Conservation (phyloP, 2,329 filamentous ascomycete species). For the Epichloe bromicola region DNA sequence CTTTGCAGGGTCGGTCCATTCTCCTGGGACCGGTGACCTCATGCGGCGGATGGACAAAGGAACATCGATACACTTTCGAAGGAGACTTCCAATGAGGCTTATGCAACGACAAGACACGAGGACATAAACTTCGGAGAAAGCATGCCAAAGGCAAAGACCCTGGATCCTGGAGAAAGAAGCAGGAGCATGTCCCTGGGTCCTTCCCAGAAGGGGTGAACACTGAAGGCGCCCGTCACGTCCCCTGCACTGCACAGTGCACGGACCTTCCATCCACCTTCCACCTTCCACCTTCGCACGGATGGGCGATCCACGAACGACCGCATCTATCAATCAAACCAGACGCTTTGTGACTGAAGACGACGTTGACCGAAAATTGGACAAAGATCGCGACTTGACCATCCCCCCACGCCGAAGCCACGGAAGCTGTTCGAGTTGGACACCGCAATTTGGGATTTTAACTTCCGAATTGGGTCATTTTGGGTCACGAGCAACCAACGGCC, state of each 20-base stretch:
- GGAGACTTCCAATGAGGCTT: too few species aligned
- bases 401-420: neutral
- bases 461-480: neutral
- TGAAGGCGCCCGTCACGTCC: neutral
- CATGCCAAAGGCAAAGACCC: too few species aligned
- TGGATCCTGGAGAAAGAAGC: neutral
- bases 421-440: neutral
- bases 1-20: conserved; percentile 7
- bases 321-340: neutral
- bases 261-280: neutral
- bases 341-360: neutral
- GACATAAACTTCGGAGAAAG: neutral
- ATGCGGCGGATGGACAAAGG: neutral
- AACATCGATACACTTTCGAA: too few species aligned
- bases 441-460: neutral
- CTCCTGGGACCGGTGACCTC: conserved; percentile 7
- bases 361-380: neutral
- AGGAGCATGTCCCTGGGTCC: neutral
- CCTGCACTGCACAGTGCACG: neutral
- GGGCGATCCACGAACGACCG: neutral
- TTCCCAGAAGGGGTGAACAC: neutral
- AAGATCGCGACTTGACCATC: neutral
- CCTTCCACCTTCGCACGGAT: neutral
- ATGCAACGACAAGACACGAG: neutral
- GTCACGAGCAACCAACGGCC: neutral